Evolutionary conservation across 2,329 filamentous ascomycete species (phyloP).

Genomic region (Talaromyces sp.): DNA sequence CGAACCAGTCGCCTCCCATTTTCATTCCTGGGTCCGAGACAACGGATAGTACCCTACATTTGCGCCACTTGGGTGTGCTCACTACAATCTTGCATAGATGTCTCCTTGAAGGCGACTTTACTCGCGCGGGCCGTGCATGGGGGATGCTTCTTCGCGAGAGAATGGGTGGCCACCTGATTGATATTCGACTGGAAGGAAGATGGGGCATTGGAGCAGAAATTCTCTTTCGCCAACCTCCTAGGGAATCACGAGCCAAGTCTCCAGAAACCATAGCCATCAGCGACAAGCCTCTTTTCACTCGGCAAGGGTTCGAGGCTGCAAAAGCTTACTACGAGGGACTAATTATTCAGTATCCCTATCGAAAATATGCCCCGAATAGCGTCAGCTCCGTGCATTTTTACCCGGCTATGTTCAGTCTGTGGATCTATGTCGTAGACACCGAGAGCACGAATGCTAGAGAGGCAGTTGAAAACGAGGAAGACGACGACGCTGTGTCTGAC

Average conservation of each 20-base stretch:
- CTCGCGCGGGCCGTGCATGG: conserved; percentile 70
- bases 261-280: neutral
- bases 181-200: conserved; percentile 63
- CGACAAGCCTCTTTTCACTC: conserved; percentile 33
- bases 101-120: conserved; percentile 65
- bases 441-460: conserved; percentile 50
- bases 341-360: conserved; percentile 71
- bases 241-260: neutral
- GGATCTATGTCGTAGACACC: conserved; percentile 69
- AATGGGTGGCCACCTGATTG: conserved; percentile 54
- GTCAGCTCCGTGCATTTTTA: conserved; percentile 73
- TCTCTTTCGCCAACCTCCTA: conserved; percentile 54
- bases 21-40: conserved; percentile 29
- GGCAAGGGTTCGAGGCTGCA: conserved; percentile 52
- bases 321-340: conserved; percentile 72
- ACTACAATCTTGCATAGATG: conserved; percentile 68
- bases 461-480: conserved; percentile 26
- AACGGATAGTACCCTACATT: conserved; percentile 32
- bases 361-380: conserved; percentile 54
- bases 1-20: conserved; percentile 29
- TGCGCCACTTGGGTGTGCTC: conserved; percentile 61
- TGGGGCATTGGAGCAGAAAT: conserved; percentile 88
- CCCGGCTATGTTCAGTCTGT: conserved; percentile 72
- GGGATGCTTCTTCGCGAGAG: conserved; percentile 65
- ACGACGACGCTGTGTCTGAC: conserved; percentile 18